phyloP scores from a whole-genome alignment of 2,329 filamentous ascomycete genomes.

The Truncatella angustata region DNA sequence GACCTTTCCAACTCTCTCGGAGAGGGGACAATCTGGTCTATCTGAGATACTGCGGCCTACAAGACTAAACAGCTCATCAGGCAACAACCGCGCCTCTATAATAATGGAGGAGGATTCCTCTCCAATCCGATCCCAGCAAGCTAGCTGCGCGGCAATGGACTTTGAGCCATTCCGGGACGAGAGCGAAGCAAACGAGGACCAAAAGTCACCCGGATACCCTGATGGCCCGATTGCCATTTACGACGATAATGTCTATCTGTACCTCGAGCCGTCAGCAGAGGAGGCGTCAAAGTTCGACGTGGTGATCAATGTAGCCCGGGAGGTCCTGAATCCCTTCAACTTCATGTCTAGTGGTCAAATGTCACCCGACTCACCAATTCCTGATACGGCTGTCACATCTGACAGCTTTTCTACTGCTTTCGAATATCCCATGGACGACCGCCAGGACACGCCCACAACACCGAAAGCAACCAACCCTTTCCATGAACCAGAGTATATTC shows the following conservation, averaged over 20 bases:
- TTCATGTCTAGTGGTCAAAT: too few relatives aligned
- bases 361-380: constrained; percentile 42
- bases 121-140: constrained; percentile 59
- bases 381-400: constrained; percentile 57
- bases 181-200: constrained; percentile 72
- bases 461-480: constrained; percentile 47
- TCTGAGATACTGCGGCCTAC: constrained; percentile 56
- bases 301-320: constrained; percentile 79
- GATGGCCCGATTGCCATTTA: constrained; percentile 82
- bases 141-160: constrained; percentile 56
- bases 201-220: constrained; percentile 80
- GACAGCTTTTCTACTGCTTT: constrained; percentile 61
- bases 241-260: constrained; percentile 73
- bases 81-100: constrained; percentile 34
- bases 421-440: constrained; percentile 47
- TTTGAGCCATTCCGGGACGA: constrained; percentile 60
- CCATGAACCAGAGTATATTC: constrained; percentile 74
- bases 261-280: constrained; percentile 75
- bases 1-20: constrained; percentile 60
- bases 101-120: constrained; percentile 57
- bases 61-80: constrained; percentile 32
- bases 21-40: constrained; percentile 59
- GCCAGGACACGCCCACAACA: constrained; percentile 51
- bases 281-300: constrained; percentile 78
- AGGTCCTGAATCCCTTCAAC: constrained; percentile 82